Evolutionary conservation across 768 basidiomycete genomes (phyloP), one percentile per base, ranked within the genome.

Genomic region (Strobilomyces confusus): DNA sequence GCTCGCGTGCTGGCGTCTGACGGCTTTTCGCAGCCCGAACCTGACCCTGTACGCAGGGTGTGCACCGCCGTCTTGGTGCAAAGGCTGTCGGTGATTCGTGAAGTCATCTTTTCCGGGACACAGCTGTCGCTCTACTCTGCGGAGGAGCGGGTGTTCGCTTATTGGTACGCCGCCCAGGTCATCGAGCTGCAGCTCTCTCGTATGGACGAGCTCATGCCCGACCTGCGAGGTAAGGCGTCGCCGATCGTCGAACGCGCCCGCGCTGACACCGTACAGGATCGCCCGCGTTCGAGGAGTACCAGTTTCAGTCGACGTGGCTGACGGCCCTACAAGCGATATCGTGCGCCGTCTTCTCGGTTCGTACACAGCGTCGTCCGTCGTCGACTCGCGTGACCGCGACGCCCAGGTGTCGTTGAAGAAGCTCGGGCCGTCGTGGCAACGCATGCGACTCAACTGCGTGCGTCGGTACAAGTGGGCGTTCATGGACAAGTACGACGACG

Each of bases 391-490:
- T 2, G 7, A n/a, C 17, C 36, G 0, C 11, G 3, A 19, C n/a
- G n/a, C 11, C 47, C 44, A 87, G 83, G 72, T 79, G 13, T 78
- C 78, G 4, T 66, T 80, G 49, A 75, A 76, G 17, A 63, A 75
- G 14, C 66, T 80, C n/a, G 76, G 76, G 2, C 71, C 77, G 13
- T 73, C 80, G 19, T 77, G 77, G 74, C 71, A 73, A 45, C 79
- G 78, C 20, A 75, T 80, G 58, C 70, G 76, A 22, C 76, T 82
- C 41, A 85, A 82, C 60, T 83, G 85, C 61, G 65, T 75, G 37
- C 77, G 82, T 17, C 78, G 89, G 34, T 89, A 89, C 60, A 92
- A 92, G 62, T 92, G 89, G 89, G 83, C 87, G 0, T 89, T 84
- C 57, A 65, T 73, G 22, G 69, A 76, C 0, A 80, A 80, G 45